Evolutionary conservation across 257 asterid genomes (phyloP), one percentile per base, ranked within the genome.

Genomic region (Nyctanthes arbortristis): DNA sequence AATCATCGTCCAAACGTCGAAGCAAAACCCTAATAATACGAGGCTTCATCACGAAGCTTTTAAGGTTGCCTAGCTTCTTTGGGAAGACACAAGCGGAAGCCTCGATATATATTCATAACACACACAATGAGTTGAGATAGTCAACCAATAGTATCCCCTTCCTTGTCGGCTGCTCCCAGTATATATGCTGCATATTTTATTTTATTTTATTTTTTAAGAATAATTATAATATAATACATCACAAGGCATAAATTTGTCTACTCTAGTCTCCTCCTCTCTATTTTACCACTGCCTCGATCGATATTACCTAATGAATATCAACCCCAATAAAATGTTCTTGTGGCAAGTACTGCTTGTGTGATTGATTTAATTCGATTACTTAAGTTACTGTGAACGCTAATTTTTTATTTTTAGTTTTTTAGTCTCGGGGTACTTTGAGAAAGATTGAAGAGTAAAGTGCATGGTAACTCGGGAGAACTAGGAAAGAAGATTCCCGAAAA

Each of bases 11-110:
- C n/a, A n/a, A n/a, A n/a, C n/a, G n/a, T n/a, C n/a, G n/a, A n/a
- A n/a, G n/a, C n/a, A 43, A 77, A 87, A 83, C 71, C 90, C 84
- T 77, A 83, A 67, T 66, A 1, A 18, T n/a, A n/a, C n/a, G 54
- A 81, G 76, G 59, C 93, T 84, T 88, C 75, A 65, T 72, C 34
- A 1, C 0, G 37, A 88, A 89, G 93, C 74, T 76, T 79, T 60
- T 9, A n/a, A n/a, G 14, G 80, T 81, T 76, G 79, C 84, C 76
- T 84, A 63, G 84, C 95, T 85, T 85, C 74, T 60, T 24, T 63
- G 74, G 61, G 79, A 85, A 82, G 90, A 75, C 74, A n/a, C 4
- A 22, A 64, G 31, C n/a, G n/a, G n/a, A n/a, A n/a, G n/a, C n/a
- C n/a, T n/a, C 77, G 72, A n/a, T 4, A 22, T 67, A 34, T 33